Base-by-base conservation (phyloP, 2,329 filamentous ascomycete species). In the Dothideomycetes sp. region DNA sequence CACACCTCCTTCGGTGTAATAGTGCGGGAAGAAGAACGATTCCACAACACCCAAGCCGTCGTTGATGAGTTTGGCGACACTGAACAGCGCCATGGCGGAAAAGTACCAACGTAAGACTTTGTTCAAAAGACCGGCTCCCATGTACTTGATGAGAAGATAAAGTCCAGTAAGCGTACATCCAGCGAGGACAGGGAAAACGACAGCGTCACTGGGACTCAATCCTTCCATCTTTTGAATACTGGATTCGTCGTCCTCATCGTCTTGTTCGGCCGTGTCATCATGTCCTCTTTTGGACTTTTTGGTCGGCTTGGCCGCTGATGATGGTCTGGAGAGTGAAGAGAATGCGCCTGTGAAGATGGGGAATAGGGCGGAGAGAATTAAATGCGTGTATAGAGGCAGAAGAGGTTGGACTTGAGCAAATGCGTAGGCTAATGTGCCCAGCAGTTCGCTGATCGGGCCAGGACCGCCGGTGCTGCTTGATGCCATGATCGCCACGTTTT, bases 141-240 rank as follows among this genome's bases (percentile, higher is more conserved):
- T 74, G 74, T 82, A 91, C 59, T 93, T 86, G 56, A 96, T 86
- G 45, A 94, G 69, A 52, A 88, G 80, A 65, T 96, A 96, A 10
- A 96, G 69, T 4, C 78, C 78, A 29, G 78, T 71, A 7, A 96
- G 74, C 1, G 81, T 77, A 8, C 69, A 54, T 2, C 79, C 85
- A 5, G 87, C 88, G 41, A 87, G 68, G 22, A 95, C 51, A 2
- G 89, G 91, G 48, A 95, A 84, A 52, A 93, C 61, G 50, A 96
- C 75, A 33, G 86, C 89, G 60, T 96, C 89, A 0, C 75, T 79
- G 1, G 83, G 78, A 7, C 78, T 71, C 38, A 93, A 63, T 0
- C 81, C 80, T 52, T 82, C 78, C 65, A 82, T 76, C 49, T 69
- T 69, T 46, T 78, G 73, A 12, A 65, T 55, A 8, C 69, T 64